Evolutionary conservation across 192 early-diverging fungal species (phyloP).

Genomic region (Mortierella claussenii): DNA sequence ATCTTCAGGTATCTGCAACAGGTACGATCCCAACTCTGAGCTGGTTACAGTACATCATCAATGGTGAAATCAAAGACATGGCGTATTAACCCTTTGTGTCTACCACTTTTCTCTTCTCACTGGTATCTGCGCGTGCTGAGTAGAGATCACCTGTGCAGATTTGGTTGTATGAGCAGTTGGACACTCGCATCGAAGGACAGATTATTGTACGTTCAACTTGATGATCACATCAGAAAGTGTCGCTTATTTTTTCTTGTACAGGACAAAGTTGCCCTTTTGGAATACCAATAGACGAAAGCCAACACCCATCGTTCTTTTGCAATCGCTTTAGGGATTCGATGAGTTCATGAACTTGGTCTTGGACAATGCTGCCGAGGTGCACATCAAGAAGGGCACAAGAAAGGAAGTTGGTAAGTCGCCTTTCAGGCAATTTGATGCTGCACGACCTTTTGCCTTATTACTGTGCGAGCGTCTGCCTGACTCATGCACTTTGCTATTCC

Average conservation of each 20-base stretch:
- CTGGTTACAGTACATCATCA: no score
- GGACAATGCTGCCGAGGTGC: slow-evolving; percentile 88
- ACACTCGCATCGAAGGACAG: slow-evolving; percentile 89
- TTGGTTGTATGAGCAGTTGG: slow-evolving; percentile 94
- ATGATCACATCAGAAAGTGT: no score
- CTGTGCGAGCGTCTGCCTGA: no score
- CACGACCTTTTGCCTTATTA: no score
- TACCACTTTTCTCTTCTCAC: slow-evolving; percentile 4
- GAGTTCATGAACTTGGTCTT: slow-evolving; percentile 98
- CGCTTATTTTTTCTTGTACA: no score
- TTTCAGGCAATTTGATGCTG: no score
- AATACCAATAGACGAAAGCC: no score
- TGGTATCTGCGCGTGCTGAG: background rate
- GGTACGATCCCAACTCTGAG: slow-evolving; percentile 49
- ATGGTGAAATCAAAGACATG: no score
- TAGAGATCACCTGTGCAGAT: slow-evolving; percentile 91
- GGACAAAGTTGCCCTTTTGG: no score
- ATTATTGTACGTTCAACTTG: slow-evolving; percentile 80
- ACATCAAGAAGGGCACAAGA: slow-evolving; percentile 80
- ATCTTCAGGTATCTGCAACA: slow-evolving; percentile 97
- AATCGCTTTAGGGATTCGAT: slow-evolving; percentile 99
- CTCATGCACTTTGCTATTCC: background rate
- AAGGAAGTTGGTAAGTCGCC: slow-evolving; percentile 73
- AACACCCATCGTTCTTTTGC: no score
- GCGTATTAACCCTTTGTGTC: no score